Base-by-base conservation (phyloP, 345 rosid genomes). In the Eucalyptus tenuipes region DNA sequence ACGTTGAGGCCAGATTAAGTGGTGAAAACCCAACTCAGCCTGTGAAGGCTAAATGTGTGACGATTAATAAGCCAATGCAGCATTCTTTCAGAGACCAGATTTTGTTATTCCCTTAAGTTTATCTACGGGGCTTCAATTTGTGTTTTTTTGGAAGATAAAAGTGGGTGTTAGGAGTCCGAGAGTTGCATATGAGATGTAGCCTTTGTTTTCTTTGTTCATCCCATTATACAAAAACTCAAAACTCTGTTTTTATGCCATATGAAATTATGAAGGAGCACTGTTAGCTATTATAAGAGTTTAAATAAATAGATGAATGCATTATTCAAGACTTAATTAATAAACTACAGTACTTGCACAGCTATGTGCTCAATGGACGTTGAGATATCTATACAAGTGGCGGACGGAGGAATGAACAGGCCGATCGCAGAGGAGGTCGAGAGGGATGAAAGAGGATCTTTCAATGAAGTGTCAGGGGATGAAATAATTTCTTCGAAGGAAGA, bases 341-440 rank as follows among this genome's bases (percentile, higher is more conserved):
- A 40, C 6, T 52, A 3, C 24, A 52, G 0, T 52, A 18, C 57
- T 7, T 52, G 57, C 57, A 52, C 57, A 52, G 57, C 0, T 0
- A n/a, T 52, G 57, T 0, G 57, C 10, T 18, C 25, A 52, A 52
- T 18, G 57, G 57, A 18, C 10, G 24, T 0, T 7, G 57, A 52
- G 57, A 0, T 52, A 52, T 52, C 24, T 52, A 52, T 52, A 52
- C 10, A 52, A 52, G 57, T 52, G 57, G 57, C 0, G 57, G 57
- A 52, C 25, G 57, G 57, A 0, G 2, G 57, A 52, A 0, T 7
- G 55, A 52, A 0, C 22, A 15, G 0, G 0, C 1, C 10, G 57
- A 52, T 0, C 57, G 57, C 1, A 0, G 57, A 52, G 57, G 24
- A 18, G 57, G 10, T 52, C 57, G 0, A 52, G 57, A 52, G 10